Base-by-base conservation (phyloP, 768 basidiomycete species). In the Boletales sp. region DNA sequence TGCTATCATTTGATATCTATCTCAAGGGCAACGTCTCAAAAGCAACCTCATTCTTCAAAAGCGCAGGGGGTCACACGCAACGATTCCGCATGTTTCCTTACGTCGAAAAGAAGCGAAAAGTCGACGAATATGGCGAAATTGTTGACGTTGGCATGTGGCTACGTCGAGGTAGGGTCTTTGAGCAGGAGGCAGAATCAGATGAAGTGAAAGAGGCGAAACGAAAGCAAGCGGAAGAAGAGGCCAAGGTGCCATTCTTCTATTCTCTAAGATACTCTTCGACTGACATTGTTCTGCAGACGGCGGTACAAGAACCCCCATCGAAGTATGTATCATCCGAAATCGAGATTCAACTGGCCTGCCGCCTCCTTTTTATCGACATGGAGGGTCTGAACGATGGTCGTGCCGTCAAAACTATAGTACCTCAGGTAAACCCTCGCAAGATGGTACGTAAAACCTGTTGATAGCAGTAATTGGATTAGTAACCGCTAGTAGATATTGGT, bases 71-170 rank as follows among this genome's bases (percentile, higher is more conserved):
- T 10, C 84, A 87, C 56, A 72, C 79, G 14, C 90, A 88, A 55
- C 76, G 97, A 45, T 98, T 90, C 67, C 79, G 95, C 55, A 97
- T 97, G 94, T 98, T 97, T 71, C 97, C 97, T 0, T 94, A 92
- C 56, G 83, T 95, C 27, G 95, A 98, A 71, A 87, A 90, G 69
- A 90, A 87, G 63, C 75, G 92, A 56, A 79, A 89, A 56, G 90
- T 98, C 18, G 97, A 99, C 63, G 90, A 90, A 57, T 99, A 91
- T 64, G 97, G 97, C 9, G 97, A 99, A 74, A 87, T 84, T 10
- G 75, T 98, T 45, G 97, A 98, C 67, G 87, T 98, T 7, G 93
- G 88, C 4, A 87, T 92, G 81, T 99, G 97, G 97, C 66, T 98
- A 51, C 77, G 92, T 53, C 90, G 91, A 62, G 90, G 94, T 1